A percentile compares a stretch with the other conserved stretches of the same genome.
These are phyloP conservation scores for Diplodia scrobiculata DNA, from an alignment of 2,329 filamentous ascomycete genomes.

Conservation along the genomic window DNA sequence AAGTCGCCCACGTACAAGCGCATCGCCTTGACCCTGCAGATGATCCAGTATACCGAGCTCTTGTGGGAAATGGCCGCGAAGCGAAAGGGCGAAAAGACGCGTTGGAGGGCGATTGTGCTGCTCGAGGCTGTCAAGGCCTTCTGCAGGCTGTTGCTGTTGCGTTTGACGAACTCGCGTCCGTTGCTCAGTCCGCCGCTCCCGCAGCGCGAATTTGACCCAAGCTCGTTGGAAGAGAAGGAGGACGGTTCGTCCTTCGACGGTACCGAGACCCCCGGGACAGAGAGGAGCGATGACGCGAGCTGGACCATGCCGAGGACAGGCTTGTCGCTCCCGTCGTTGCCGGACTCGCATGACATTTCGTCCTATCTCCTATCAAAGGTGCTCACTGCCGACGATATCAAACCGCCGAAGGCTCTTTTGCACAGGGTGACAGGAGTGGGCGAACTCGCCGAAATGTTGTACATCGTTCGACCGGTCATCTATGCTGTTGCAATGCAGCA, in stretches of 20 bases:
- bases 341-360: slow-evolving; percentile 78
- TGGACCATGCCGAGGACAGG: slow-evolving; percentile 97
- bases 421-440: slow-evolving; percentile 73
- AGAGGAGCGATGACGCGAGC: slow-evolving; percentile 48
- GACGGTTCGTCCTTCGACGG: slow-evolving; percentile 46
- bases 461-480: slow-evolving; percentile 83
- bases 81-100: slow-evolving; percentile 73
- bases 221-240: slow-evolving; percentile 56
- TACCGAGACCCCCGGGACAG: slow-evolving; percentile 51
- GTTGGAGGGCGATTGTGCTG: slow-evolving; percentile 84
- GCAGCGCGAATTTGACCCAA: slow-evolving; percentile 76
- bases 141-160: slow-evolving; percentile 76
- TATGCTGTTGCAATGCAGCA: slow-evolving; percentile 83
- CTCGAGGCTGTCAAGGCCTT: slow-evolving; percentile 85
- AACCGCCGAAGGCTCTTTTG: slow-evolving; percentile 82
- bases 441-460: slow-evolving; percentile 83
- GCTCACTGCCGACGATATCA: slow-evolving; percentile 93
- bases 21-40: slow-evolving; percentile 78
- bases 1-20: slow-evolving; percentile 72
- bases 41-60: slow-evolving; percentile 91
- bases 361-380: slow-evolving; percentile 87
- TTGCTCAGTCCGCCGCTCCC: slow-evolving; percentile 82
- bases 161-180: slow-evolving; percentile 79
- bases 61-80: slow-evolving; percentile 98
- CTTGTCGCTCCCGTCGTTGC: slow-evolving; percentile 78